A percentile compares a stretch with the other conserved stretches of the same genome.
Conservation (phyloP, 768 basidiomycete genomes). For the Tylopilus subfusipes region DNA sequence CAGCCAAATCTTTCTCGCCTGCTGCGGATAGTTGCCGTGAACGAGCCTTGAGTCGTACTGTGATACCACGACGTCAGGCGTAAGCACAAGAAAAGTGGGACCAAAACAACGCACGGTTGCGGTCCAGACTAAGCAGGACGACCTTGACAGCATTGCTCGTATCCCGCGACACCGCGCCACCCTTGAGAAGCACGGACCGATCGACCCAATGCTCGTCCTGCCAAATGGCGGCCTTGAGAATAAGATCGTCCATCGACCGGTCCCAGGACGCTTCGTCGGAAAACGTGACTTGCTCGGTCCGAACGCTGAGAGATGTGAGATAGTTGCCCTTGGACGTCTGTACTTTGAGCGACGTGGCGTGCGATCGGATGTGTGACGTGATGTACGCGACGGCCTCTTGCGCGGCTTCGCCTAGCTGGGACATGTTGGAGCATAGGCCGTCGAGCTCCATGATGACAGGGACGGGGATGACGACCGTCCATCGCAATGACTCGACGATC, state of each 20-base stretch:
- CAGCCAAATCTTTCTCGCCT: slow-evolving; percentile 80
- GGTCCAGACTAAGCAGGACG: slow-evolving; percentile 85
- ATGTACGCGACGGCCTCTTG: slow-evolving; percentile 71
- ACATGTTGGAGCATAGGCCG: slow-evolving; percentile 66
- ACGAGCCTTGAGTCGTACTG: slow-evolving; percentile 88
- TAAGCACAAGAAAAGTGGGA: slow-evolving; percentile 2
- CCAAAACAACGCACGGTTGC: slow-evolving; percentile 65
- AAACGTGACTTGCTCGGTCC: slow-evolving; percentile 83
- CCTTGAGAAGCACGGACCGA: slow-evolving; percentile 67
- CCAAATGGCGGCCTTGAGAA: slow-evolving; percentile 89
- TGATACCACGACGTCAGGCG: slow-evolving; percentile 7
- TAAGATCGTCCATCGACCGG: slow-evolving; percentile 91
- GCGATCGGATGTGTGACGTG: slow-evolving; percentile 68
- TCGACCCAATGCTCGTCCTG: slow-evolving; percentile 92
- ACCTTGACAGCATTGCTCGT: slow-evolving; percentile 66
- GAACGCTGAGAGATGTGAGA: slow-evolving; percentile 73
- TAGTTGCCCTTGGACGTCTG: slow-evolving; percentile 97
- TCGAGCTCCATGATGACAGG: slow-evolving; percentile 98
- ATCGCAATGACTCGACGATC: slow-evolving; percentile 73
- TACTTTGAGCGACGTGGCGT: slow-evolving; percentile 79
- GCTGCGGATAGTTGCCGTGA: slow-evolving; percentile 82
- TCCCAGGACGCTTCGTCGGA: slow-evolving; percentile 46
- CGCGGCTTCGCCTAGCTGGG: slow-evolving; percentile 73
- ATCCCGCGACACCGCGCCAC: slow-evolving; percentile 32
- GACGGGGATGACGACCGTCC: slow-evolving; percentile 89